A percentile compares a stretch with the other conserved stretches of the same genome.
Evolutionary conservation across 805 yeast species (phyloP).

Genomic region (Wickerhamomyces tratensis): DNA sequence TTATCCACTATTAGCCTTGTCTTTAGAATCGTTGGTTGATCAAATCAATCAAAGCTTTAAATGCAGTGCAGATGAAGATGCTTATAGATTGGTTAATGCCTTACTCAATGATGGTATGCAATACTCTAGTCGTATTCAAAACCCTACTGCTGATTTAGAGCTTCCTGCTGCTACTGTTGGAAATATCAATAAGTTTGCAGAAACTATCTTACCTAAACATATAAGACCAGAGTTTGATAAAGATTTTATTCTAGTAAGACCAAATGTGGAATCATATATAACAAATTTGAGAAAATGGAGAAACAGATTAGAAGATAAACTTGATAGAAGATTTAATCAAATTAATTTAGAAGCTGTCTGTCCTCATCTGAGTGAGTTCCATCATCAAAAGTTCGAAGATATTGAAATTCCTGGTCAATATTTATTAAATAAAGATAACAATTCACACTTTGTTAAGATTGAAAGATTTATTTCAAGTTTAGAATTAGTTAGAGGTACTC

Average conservation of each 20-base stretch:
- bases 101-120: slow-evolving; percentile 89
- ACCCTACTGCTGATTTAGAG: slow-evolving; percentile 80
- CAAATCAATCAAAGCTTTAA: slow-evolving; percentile 92
- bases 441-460: slow-evolving; percentile 84
- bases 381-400: slow-evolving; percentile 96
- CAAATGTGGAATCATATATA: slow-evolving; percentile 82
- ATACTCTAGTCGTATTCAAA: slow-evolving; percentile 75
- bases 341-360: slow-evolving; percentile 84
- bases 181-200: slow-evolving; percentile 82
- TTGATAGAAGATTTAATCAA: slow-evolving; percentile 74
- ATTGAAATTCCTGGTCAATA: slow-evolving; percentile 98
- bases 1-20: slow-evolving; percentile 84
- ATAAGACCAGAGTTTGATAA: slow-evolving; percentile 84
- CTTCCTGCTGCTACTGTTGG: slow-evolving; percentile 89
- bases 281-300: slow-evolving; percentile 84
- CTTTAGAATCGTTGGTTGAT: slow-evolving; percentile 90
- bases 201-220: slow-evolving; percentile 82
- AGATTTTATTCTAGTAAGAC: slow-evolving; percentile 81
- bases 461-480: slow-evolving; percentile 87
- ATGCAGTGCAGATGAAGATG: slow-evolving; percentile 91
- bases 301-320: slow-evolving; percentile 80
- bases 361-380: slow-evolving; percentile 94
- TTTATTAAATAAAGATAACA: slow-evolving; percentile 77
- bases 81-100: slow-evolving; percentile 88
- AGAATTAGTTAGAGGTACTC: slow-evolving; percentile 82